Evolutionary conservation across 495 filamentous ascomycete genomes (phyloP).

Genomic region (Trichodelitschia bisporula): DNA sequence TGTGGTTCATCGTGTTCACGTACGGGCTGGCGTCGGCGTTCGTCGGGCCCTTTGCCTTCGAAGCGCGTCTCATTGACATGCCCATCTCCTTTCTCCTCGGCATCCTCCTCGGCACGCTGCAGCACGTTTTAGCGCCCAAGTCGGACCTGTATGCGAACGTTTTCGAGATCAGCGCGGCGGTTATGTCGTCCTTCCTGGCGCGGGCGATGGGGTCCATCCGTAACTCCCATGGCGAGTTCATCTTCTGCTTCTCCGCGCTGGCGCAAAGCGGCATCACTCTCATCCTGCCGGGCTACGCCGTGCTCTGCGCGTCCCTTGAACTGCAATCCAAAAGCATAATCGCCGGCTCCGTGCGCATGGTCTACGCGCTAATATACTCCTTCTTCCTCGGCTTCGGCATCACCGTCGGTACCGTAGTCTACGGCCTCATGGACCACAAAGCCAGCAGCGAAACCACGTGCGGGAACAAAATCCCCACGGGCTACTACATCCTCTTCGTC

Average conservation of each 20-base stretch:
- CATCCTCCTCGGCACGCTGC: constrained; percentile 54
- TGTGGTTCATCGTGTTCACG: constrained; percentile 52
- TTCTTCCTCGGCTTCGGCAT: constrained; percentile 94
- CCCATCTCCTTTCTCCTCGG: constrained; percentile 73
- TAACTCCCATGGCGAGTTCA: constrained; percentile 24
- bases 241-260: constrained; percentile 84
- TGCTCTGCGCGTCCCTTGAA: constrained; percentile 64
- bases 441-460: constrained; percentile 58
- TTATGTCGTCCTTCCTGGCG: constrained; percentile 73
- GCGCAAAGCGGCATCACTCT: constrained; percentile 80
- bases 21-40: constrained; percentile 62
- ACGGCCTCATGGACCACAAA: constrained; percentile 53
- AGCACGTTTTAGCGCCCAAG: constrained; percentile 53
- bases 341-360: constrained; percentile 80
- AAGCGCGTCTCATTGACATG: constrained; percentile 65
- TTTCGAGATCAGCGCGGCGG: constrained; percentile 71
- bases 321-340: constrained; percentile 70
- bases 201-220: constrained; percentile 66
- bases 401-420: constrained; percentile 77
- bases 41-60: constrained; percentile 77
- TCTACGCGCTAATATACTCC: constrained; percentile 89
- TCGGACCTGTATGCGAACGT: constrained; percentile 71
- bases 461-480: constrained; percentile 24
- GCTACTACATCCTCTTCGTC: constrained; percentile 41
- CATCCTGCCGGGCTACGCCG: constrained; percentile 74